phyloP scores from a whole-genome alignment of 164 flowering plant genomes.

The Nymphaea thermarum region DNA sequence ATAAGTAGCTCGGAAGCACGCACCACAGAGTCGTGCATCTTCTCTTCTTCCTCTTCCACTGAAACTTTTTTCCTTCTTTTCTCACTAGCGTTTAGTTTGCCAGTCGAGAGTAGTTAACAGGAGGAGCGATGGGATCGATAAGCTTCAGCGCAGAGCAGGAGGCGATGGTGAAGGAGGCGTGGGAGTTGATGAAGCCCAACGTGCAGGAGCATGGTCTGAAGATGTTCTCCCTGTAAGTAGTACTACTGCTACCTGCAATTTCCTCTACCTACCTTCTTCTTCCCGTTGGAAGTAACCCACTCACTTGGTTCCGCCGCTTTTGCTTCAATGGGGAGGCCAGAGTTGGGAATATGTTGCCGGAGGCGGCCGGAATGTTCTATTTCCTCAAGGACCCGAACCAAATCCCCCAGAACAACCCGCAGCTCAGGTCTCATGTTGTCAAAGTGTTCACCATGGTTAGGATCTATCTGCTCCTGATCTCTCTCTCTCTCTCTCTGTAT shows the following conservation, averaged over 20 bases:
- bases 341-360: conserved; percentile 66
- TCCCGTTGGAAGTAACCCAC: too few species aligned
- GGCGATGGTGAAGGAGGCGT: conserved; percentile 55
- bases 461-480: neutral
- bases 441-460: conserved; percentile 69
- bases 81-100: too few species aligned
- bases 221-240: conserved; percentile 42
- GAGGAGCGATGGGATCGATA: too few species aligned
- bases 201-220: conserved; percentile 40
- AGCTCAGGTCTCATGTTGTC: conserved; percentile 59
- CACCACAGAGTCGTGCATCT: too few species aligned
- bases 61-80: too few species aligned
- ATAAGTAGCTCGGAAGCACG: too few species aligned
- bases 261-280: neutral
- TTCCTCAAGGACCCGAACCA: conserved; percentile 50
- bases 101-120: too few species aligned
- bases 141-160: neutral
- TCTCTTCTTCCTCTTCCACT: too few species aligned
- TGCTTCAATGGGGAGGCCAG: conserved; percentile 10
- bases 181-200: conserved; percentile 49
- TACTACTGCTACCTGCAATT: neutral
- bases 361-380: conserved; percentile 52
- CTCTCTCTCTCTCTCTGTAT: neutral
- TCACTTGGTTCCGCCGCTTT: too few species aligned
- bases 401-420: conserved; percentile 52